phyloP scores from a whole-genome alignment of 1,139 yeast genomes.

The Debaryomycetaceae sp. region DNA sequence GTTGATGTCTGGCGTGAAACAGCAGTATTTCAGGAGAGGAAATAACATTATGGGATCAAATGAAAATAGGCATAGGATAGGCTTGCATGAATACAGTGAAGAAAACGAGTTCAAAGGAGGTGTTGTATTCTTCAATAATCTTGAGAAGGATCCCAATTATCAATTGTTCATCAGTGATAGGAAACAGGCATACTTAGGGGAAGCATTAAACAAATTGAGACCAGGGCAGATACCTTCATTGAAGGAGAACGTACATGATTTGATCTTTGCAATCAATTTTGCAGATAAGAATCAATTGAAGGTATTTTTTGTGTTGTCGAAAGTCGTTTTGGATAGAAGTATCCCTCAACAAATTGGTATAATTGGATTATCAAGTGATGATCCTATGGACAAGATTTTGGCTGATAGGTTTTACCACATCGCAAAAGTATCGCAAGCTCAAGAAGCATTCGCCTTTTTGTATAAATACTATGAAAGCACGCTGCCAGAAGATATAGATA shows the following conservation, averaged over 20 bases:
- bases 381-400: constrained; percentile 23
- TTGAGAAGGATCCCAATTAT: constrained; percentile 63
- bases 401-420: constrained; percentile 35
- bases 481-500: constrained; percentile 21
- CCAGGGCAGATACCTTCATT: constrained; percentile 68
- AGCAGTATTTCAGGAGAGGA: constrained; percentile 33
- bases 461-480: constrained; percentile 33
- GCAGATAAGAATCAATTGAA: constrained; percentile 46
- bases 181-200: constrained; percentile 28
- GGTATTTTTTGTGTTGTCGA: constrained; percentile 46
- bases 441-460: constrained; percentile 41
- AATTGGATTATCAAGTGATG: constrained; percentile 51
- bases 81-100: constrained; percentile 26
- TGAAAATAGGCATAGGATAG: constrained; percentile 37
- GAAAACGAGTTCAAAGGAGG: constrained; percentile 27
- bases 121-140: constrained; percentile 72
- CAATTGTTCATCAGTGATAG: constrained; percentile 42
- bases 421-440: constrained; percentile 24
- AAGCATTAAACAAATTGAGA: constrained; percentile 12
- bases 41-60: constrained; percentile 32
- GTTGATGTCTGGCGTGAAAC: constrained; percentile 31
- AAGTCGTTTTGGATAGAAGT: constrained; percentile 51
- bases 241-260: constrained; percentile 71
- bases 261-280: constrained; percentile 69
- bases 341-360: constrained; percentile 82